Evolutionary conservation across 441 rosid genomes (phyloP).

Genomic region (Erodium chrysanthum): DNA sequence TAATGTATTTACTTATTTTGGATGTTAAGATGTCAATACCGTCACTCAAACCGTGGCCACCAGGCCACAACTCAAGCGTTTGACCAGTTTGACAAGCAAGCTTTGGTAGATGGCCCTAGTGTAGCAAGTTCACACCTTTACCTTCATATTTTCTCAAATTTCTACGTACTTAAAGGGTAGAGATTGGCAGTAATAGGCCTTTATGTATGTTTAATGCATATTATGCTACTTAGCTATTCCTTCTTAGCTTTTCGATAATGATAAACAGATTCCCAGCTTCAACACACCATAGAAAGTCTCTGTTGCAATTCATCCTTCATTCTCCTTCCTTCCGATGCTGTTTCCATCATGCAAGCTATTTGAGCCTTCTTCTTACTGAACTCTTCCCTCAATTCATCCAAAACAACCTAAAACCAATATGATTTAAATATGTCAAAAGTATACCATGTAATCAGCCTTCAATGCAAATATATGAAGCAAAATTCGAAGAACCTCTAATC

Average conservation of each 20-base stretch:
- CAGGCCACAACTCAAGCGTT: no score
- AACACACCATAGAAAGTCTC: slow-evolving; percentile 47
- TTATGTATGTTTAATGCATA: not conserved
- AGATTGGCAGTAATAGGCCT: not conserved
- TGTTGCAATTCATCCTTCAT: slow-evolving; percentile 50
- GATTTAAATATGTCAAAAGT: slow-evolving; percentile 9
- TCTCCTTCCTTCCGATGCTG: slow-evolving; percentile 56
- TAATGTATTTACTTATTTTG: no score
- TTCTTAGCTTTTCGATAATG: not conserved
- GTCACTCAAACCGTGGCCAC: no score
- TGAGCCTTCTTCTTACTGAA: slow-evolving; percentile 57
- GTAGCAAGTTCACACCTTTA: not conserved
- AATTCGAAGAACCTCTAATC: not conserved
- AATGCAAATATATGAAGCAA: slow-evolving; percentile 2
- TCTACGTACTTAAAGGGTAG: not conserved
- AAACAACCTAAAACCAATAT: slow-evolving; percentile 31
- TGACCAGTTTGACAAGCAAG: no score
- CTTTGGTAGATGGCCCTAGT: not conserved
- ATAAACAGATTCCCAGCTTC: slow-evolving; percentile 8
- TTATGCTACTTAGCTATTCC: not conserved
- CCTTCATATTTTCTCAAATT: not conserved
- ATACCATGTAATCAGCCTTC: slow-evolving; percentile 3
- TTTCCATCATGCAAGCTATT: slow-evolving; percentile 51
- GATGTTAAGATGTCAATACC: no score
- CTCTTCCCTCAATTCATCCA: slow-evolving; percentile 43